Conservation (phyloP, 2,329 filamentous ascomycete species). For the Arthroderma sp. region DNA sequence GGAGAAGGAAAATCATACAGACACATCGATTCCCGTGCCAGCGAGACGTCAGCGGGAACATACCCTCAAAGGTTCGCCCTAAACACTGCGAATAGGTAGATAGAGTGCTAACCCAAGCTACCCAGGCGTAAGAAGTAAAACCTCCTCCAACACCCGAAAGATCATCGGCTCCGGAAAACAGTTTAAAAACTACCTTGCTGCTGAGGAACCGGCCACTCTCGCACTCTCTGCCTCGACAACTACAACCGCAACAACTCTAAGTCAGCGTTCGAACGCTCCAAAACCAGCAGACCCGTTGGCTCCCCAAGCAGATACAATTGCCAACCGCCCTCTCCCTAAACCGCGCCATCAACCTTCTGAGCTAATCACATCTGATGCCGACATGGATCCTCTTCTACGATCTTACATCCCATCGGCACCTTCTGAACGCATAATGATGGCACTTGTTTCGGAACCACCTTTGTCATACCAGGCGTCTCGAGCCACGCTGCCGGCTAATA, state of each 20-base stretch:
- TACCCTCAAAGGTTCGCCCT: slow-evolving; percentile 28
- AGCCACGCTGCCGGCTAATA: slow-evolving; percentile 23
- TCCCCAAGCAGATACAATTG: not conserved
- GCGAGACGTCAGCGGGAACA: slow-evolving; percentile 39
- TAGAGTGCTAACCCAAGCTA: not conserved
- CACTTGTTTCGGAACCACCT: slow-evolving; percentile 36
- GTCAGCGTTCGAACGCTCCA: slow-evolving; percentile 8
- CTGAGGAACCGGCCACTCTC: slow-evolving; percentile 34
- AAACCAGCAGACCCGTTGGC: slow-evolving; percentile 14
- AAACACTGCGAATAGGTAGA: no score
- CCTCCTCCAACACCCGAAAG: slow-evolving; percentile 36
- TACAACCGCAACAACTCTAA: slow-evolving; percentile 6
- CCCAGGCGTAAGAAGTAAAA: slow-evolving; percentile 29
- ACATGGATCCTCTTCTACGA: slow-evolving; percentile 32
- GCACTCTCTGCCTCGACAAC: slow-evolving; percentile 11
- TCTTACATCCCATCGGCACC: slow-evolving; percentile 34
- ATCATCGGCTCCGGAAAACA: slow-evolving; percentile 40
- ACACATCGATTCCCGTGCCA: slow-evolving; percentile 59
- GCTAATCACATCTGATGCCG: slow-evolving; percentile 27
- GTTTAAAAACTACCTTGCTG: slow-evolving; percentile 40
- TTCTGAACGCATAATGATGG: slow-evolving; percentile 36
- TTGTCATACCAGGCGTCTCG: slow-evolving; percentile 37
- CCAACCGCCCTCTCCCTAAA: slow-evolving; percentile 1
- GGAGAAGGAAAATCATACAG: slow-evolving; percentile 64
- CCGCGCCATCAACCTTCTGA: slow-evolving; percentile 7